Base-by-base conservation (phyloP, 1,284 basidiomycete species). In the Malassezia sympodialis region DNA sequence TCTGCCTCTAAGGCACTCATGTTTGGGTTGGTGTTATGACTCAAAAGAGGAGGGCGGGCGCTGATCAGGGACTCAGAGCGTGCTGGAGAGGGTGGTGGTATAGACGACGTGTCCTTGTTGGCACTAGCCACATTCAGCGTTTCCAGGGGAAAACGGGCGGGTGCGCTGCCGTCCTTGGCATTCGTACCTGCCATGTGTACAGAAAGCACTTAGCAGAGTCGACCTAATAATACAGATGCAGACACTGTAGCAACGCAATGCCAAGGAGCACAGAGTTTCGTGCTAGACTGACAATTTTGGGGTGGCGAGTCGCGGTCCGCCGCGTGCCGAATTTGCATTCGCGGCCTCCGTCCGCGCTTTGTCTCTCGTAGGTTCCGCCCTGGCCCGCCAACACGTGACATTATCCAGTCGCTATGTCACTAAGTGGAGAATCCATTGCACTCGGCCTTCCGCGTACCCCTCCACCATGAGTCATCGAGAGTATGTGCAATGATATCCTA, bases 1-100 rank as follows among this genome's bases (percentile, higher is more conserved):
- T 58, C 62, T 46, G 23, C 19, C 21, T 58, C 44, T 12, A 23
- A 23, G 10, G 34, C 30, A 27, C 31, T 24, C 37, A 34, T 35
- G 27, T n/a, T 28, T 6, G 37, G 37, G 10, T 19, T 39, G 37
- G 37, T 39, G 15, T 39, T 39, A 2, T 39, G 37, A 19, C 19
- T 19, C 8, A 39, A 10, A 12, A 39, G 15, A 19, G 37, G 37
- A 39, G 37, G 37, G 10, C 37, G 37, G 19, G 4, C 37, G 17
- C 1, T 21, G 1, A 6, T 6, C 37, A 39, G 19, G 3, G 37
- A 7, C 19, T 39, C 37, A 3, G 19, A 19, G 19, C 19, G 37
- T 19, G 17, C 8, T 1, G 37, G 37, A 3, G 37, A 39, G 37
- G 41, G 41, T 11, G 41, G 41, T 12, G 41, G 41, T 17, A 43